These are phyloP conservation scores for Durio zibethinus DNA, from an alignment of 345 rosid species.

Conservation along the genomic window DNA sequence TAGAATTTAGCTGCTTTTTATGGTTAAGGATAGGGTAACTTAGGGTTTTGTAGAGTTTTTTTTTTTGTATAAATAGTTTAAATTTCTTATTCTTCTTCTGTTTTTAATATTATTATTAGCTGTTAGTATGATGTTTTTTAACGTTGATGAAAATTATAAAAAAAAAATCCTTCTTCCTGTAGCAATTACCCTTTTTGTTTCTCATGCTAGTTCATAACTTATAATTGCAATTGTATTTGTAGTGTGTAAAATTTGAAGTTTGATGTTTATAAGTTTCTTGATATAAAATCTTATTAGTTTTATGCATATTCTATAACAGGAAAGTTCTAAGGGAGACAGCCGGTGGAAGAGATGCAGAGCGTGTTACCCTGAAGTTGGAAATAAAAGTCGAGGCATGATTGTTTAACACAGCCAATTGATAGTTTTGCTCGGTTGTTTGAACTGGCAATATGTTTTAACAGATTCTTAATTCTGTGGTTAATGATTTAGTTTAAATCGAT, in stretches of 20 bases:
- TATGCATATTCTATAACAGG: slow-evolving; percentile 34
- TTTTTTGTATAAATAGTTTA: not conserved
- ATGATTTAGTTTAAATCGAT: not conserved
- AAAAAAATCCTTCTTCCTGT: no score
- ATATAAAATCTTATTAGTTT: not conserved
- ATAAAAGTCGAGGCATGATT: slow-evolving; percentile 73
- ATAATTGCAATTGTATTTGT: not conserved
- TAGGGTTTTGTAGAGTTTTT: not conserved
- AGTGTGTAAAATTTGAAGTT: not conserved
- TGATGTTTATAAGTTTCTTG: not conserved
- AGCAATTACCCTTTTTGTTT: not conserved
- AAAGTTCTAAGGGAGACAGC: slow-evolving; percentile 77
- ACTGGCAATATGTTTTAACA: not conserved
- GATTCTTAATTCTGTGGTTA: not conserved
- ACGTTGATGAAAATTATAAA: not conserved
- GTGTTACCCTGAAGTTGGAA: slow-evolving; percentile 76
- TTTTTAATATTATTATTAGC: not conserved
- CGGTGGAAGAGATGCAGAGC: slow-evolving; percentile 86
- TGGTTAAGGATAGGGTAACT: not conserved
- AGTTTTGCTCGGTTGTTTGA: not conserved
- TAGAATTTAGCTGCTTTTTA: not conserved
- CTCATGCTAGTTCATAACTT: not conserved
- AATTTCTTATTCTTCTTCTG: not conserved
- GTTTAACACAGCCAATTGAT: not conserved
- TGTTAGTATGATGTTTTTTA: no score